Base-by-base conservation (phyloP, 495 filamentous ascomycete species). In the Polyplosphaeria fusca region DNA sequence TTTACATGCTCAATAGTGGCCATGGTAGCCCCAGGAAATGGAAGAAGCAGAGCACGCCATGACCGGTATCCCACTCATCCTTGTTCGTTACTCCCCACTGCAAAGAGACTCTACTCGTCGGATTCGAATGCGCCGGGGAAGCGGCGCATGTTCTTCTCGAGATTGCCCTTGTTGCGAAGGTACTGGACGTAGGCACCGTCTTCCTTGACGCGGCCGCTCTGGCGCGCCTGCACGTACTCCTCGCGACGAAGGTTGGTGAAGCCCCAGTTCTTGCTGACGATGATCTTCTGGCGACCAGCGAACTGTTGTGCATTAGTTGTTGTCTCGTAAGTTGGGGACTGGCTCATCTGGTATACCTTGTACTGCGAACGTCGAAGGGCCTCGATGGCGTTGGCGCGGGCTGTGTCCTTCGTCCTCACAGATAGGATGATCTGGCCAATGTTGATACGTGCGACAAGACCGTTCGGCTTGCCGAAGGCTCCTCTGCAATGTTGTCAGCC, bases 141-240 rank as follows among this genome's bases (percentile, higher is more conserved):
- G 58, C 85, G 80, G 74, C 82, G 81, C 73, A 98, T 86, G 85
- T 97, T 97, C 65, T 88, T 63, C 71, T 80, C 83, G 54, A 98
- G 74, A 69, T 76, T 80, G 68, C 93, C 93, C 74, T 92, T 84
- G 81, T 91, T 91, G 77, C 81, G 79, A 64, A 97, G 81, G 85
- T 97, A 97, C 82, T 98, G 88, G 63, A 97, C 94, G 76, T 98
- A 98, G 67, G 94, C 94, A 83, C 93, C 93, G 73, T 98, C 93
- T 65, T 91, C 84, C 79, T 86, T 84, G 75, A 98, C 82, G 74
- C 84, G 83, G 73, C 93, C 93, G 73, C 83, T 85, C 72, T 86
- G 78, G 82, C 93, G 91, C 79, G 88, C 85, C 77, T 88, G 80
- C 68, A 94, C 76, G 79, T 96, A 98, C 74, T 98, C 93, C 57